A percentile compares a stretch with the other conserved stretches of the same genome.
phyloP scores from a whole-genome alignment of 495 filamentous ascomycete species.

The Trypethelium eluteriae region DNA sequence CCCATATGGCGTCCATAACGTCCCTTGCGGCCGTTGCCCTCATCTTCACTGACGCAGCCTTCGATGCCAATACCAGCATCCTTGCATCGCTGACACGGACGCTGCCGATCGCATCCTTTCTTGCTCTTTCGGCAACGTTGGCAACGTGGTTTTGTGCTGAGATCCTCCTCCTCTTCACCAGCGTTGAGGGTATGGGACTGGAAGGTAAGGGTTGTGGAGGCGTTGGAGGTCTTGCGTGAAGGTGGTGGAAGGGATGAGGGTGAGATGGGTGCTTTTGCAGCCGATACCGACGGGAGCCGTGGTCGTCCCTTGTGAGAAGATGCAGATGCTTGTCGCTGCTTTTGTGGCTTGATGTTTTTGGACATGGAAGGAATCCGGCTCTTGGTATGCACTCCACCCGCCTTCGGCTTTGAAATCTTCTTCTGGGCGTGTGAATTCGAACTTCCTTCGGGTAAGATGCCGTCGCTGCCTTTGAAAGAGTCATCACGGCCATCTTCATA shows the following conservation, averaged over 20 bases:
- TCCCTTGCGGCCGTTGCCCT: constrained; percentile 93
- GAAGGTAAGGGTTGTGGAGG: constrained; percentile 36
- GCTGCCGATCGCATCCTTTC: constrained; percentile 94
- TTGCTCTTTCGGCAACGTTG: constrained; percentile 98
- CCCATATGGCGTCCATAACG: constrained; percentile 94
- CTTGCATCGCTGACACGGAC: constrained; percentile 88
- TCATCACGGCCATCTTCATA: constrained; percentile 57
- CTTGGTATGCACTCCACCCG: constrained; percentile 22
- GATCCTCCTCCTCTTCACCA: constrained; percentile 65
- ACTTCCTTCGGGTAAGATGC: constrained; percentile 27
- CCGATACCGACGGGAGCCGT: constrained; percentile 22
- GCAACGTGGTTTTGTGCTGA: constrained; percentile 91
- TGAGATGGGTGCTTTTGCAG: constrained; percentile 53
- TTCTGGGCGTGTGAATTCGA: constrained; percentile 32
- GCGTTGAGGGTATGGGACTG: neutral
- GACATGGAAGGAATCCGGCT: constrained; percentile 26
- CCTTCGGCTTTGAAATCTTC: constrained; percentile 28
- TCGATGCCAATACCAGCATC: constrained; percentile 90
- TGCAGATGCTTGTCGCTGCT: neutral
- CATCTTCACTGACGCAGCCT: constrained; percentile 91
- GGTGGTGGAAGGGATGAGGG: constrained; percentile 55
- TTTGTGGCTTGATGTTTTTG: constrained; percentile 27
- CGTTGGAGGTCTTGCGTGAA: constrained; percentile 72
- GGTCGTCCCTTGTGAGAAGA: constrained; percentile 10
- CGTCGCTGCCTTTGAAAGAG: constrained; percentile 46